These are phyloP conservation scores for Zymoseptoria tritici DNA, from an alignment of 2,329 filamentous ascomycete genomes.

Conservation along the genomic window DNA sequence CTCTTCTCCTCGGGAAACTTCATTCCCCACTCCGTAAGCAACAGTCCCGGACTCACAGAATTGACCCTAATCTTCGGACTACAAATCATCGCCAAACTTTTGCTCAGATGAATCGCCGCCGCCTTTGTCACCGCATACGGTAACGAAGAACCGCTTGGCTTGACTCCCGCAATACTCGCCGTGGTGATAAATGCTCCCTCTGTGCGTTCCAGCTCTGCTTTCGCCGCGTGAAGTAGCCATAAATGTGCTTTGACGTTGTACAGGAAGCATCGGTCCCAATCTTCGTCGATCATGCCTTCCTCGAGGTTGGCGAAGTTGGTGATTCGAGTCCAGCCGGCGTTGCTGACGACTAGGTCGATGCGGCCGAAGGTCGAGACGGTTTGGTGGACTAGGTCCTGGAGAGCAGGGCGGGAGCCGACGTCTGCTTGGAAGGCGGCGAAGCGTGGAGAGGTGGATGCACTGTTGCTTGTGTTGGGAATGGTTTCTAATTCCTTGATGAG, in stretches of 20 bases:
- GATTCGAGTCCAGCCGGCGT: slow-evolving; percentile 29
- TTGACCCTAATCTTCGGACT: slow-evolving; percentile 54
- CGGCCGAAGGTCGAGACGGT: slow-evolving; percentile 30
- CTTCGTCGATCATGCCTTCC: slow-evolving; percentile 31
- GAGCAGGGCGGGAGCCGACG: slow-evolving; percentile 20
- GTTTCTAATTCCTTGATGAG: slow-evolving; percentile 37
- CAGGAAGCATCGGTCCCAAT: slow-evolving; percentile 35
- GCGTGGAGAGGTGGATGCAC: slow-evolving; percentile 11
- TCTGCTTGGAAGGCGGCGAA: slow-evolving; percentile 24
- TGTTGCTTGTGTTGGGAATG: slow-evolving; percentile 24
- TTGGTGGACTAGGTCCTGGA: slow-evolving; percentile 30
- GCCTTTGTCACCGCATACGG: slow-evolving; percentile 33
- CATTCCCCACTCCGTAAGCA: slow-evolving; percentile 41
- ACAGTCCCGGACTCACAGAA: slow-evolving; percentile 48
- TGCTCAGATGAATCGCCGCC: slow-evolving; percentile 47
- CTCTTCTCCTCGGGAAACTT: slow-evolving; percentile 41
- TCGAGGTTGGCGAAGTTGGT: slow-evolving; percentile 31
- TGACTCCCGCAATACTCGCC: slow-evolving; percentile 57
- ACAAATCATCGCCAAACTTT: slow-evolving; percentile 47
- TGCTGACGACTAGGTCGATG: slow-evolving; percentile 38
- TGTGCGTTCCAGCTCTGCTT: slow-evolving; percentile 46
- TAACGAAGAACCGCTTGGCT: slow-evolving; percentile 54
- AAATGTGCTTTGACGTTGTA: slow-evolving; percentile 58
- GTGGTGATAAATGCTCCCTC: slow-evolving; percentile 59
- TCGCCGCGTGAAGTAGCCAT: slow-evolving; percentile 52